Evolutionary conservation across 139 green algal species (phyloP).

Genomic region (Picochlorum costavermella): DNA sequence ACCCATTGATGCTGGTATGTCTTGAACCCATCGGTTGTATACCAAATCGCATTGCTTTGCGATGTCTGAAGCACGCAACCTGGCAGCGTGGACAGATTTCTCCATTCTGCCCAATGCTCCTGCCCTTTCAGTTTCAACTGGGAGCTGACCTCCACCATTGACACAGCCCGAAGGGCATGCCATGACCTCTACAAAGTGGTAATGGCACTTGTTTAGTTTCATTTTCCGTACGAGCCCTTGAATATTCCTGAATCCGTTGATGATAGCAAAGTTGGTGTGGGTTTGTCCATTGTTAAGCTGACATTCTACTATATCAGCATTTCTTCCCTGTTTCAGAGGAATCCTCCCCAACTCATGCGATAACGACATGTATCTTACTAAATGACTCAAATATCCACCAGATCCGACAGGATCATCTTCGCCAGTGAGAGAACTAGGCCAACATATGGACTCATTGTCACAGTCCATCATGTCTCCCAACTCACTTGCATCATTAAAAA

Average conservation of each 20-base stretch:
- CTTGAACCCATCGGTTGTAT: too few species aligned
- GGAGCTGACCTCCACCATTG: slow-evolving; percentile 89
- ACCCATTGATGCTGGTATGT: too few species aligned
- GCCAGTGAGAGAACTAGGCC: too few species aligned
- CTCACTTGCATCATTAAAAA: not conserved
- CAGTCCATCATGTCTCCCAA: too few species aligned
- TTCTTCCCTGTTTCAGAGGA: slow-evolving; percentile 33
- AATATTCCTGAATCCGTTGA: slow-evolving; percentile 96
- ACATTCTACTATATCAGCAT: slow-evolving; percentile 38
- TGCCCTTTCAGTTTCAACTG: slow-evolving; percentile 31
- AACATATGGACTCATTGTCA: too few species aligned
- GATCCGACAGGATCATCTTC: slow-evolving; percentile 19
- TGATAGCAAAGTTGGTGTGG: slow-evolving; percentile 49
- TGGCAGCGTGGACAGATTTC: not conserved
- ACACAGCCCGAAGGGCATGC: slow-evolving; percentile 87
- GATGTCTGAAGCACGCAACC: too few species aligned
- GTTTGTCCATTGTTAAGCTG: slow-evolving; percentile 27
- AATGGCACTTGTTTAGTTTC: slow-evolving; percentile 64
- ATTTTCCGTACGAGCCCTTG: slow-evolving; percentile 86
- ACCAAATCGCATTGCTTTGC: too few species aligned
- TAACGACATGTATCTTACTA: slow-evolving; percentile 60
- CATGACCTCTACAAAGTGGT: slow-evolving; percentile 97
- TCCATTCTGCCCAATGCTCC: not conserved
- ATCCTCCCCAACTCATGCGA: slow-evolving; percentile 56
- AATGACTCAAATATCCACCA: slow-evolving; percentile 80